Base-by-base conservation (phyloP, 1,139 yeast species). In the Debaryomycetaceae sp. region DNA sequence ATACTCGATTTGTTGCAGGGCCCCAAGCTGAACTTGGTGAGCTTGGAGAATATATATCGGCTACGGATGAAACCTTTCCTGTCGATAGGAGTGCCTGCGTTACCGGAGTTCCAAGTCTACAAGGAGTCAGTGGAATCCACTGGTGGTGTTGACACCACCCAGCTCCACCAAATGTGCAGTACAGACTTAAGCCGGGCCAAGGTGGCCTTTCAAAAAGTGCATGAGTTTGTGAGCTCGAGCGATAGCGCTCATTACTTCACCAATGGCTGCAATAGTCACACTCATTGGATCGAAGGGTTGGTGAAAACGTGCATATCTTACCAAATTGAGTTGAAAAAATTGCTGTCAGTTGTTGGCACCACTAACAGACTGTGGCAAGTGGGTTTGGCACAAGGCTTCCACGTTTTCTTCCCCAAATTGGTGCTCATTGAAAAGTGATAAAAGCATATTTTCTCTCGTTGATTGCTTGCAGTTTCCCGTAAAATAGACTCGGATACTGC, bases 51-150 rank as follows among this genome's bases (percentile, higher is more conserved):
- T 25, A 55, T 80, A n/a, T 85, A 71, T 51, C 63, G 71, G 15
- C 58, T 88, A 27, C 71, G 96, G 41, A 74, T 88, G 72, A 88
- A 86, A 49, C 80, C 94, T 3, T 86, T 84, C 61, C 75, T 84
- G 12, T 73, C 89, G 0, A 82, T 89, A 12, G 96, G 95, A 0
- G 79, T 79, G 4, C 96, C 97, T 0, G 68, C 65, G 18, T 49
- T 72, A 31, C 84, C 91, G 3, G 51, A 61, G 0, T 80, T 58
- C 45, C 51, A 56, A 8, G 58, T 58, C 27, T 66, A 55, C 38
- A 35, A 34, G 19, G 42, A 36, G 9, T 46, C 59, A 3, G 35
- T 54, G 18, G 5, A 37, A 36, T 24, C 27, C 3, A 12, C 16
- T 9, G 29, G 20, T 41, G 23, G 21, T 32, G 36, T 22, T 20